Evolutionary conservation across 805 yeast species (phyloP).

Genomic region (Zygosaccharomyces gambellarensis): DNA sequence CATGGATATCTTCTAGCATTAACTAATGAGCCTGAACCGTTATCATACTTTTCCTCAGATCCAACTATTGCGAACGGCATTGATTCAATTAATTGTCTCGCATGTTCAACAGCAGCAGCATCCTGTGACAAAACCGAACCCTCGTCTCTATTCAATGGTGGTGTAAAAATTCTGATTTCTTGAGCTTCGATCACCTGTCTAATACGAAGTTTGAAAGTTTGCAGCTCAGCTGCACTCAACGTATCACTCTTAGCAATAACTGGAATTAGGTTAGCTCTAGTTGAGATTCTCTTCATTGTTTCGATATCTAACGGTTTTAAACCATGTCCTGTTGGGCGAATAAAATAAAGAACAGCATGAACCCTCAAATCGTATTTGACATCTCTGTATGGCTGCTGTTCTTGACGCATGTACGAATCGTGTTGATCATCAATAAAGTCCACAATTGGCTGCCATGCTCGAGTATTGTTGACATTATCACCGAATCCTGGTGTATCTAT

Average conservation of each 20-base stretch:
- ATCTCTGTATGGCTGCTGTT: slow-evolving; percentile 78
- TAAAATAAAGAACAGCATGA: slow-evolving; percentile 84
- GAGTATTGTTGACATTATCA: slow-evolving; percentile 78
- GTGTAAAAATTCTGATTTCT: slow-evolving; percentile 77
- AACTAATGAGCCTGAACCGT: slow-evolving; percentile 57
- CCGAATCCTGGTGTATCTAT: slow-evolving; percentile 95
- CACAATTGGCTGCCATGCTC: slow-evolving; percentile 80
- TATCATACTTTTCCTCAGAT: slow-evolving; percentile 64
- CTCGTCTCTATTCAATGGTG: slow-evolving; percentile 55
- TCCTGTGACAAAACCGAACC: slow-evolving; percentile 36
- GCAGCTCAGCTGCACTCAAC: slow-evolving; percentile 64
- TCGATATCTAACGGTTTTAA: slow-evolving; percentile 83
- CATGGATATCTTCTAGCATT: slow-evolving; percentile 85
- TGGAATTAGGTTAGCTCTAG: slow-evolving; percentile 83
- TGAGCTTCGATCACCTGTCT: slow-evolving; percentile 80
- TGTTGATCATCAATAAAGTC: slow-evolving; percentile 92
- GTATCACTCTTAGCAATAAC: slow-evolving; percentile 88
- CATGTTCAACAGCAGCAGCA: slow-evolving; percentile 71
- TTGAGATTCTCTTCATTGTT: slow-evolving; percentile 76
- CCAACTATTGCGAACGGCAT: slow-evolving; percentile 88
- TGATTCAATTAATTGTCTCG: slow-evolving; percentile 70
- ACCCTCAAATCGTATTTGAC: slow-evolving; percentile 75
- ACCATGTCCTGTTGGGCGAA: slow-evolving; percentile 87
- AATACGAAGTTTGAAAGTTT: slow-evolving; percentile 65
- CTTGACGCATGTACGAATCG: slow-evolving; percentile 83